Evolutionary conservation across 306 rosid genomes (phyloP).

Genomic region (Cucurbita moschata): DNA sequence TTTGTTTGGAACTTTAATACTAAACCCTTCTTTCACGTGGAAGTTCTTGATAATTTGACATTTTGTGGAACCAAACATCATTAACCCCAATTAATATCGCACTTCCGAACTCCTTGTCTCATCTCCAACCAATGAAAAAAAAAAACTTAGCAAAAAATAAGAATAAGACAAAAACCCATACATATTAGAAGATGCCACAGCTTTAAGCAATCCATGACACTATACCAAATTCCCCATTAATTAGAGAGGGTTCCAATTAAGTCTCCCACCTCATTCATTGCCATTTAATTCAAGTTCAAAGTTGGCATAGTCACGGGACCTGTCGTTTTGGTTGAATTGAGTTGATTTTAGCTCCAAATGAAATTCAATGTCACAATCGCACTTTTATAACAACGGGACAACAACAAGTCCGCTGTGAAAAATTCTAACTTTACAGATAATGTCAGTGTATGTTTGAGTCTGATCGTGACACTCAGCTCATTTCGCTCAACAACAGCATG

Average conservation of each 20-base stretch:
- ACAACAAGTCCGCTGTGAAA: too few species aligned
- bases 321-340: neutral
- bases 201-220: conserved; percentile 1
- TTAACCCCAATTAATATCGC: neutral
- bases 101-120: neutral
- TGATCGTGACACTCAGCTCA: too few species aligned
- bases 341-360: neutral
- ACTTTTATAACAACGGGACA: too few species aligned
- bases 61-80: neutral
- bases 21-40: too few species aligned
- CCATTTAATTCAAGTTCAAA: neutral
- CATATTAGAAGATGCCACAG: neutral
- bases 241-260: neutral
- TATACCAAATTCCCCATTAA: neutral
- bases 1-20: neutral
- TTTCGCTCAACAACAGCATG: too few species aligned
- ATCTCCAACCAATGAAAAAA: neutral
- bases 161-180: neutral
- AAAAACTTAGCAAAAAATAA: neutral
- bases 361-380: too few species aligned
- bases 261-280: neutral
- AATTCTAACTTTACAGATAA: too few species aligned
- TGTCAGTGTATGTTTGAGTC: too few species aligned
- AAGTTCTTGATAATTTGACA: too few species aligned
- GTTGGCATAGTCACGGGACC: neutral